phyloP scores from a whole-genome alignment of 1,284 basidiomycete species.

The Trametes sp. region DNA sequence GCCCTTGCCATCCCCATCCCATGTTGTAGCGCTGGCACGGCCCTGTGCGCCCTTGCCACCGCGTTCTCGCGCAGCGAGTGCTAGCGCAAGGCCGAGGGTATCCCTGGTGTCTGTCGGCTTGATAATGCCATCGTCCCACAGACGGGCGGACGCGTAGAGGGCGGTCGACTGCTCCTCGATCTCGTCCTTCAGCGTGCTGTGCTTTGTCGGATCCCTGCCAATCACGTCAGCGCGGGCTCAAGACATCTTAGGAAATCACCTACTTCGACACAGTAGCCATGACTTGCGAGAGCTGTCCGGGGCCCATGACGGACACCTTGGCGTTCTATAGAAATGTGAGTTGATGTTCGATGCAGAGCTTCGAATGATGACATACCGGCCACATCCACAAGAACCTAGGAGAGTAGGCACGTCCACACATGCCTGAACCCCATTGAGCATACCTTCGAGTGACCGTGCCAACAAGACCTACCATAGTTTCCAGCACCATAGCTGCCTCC shows the following conservation, averaged over 20 bases:
- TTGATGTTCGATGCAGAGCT: not conserved
- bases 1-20: constrained; percentile 78
- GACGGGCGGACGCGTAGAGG: constrained; percentile 85
- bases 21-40: constrained; percentile 54
- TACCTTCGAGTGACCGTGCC: not conserved
- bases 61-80: constrained; percentile 66
- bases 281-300: constrained; percentile 89
- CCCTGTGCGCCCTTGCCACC: constrained; percentile 31
- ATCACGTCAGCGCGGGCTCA: not conserved
- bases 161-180: constrained; percentile 91
- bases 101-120: constrained; percentile 91
- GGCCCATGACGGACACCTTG: constrained; percentile 97
- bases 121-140: constrained; percentile 98
- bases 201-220: constrained; percentile 77
- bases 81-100: constrained; percentile 85
- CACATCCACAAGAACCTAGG: constrained; percentile 98
- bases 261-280: constrained; percentile 91
- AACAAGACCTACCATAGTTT: constrained; percentile 77
- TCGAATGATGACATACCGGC: constrained; percentile 70
- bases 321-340: constrained; percentile 66
- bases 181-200: constrained; percentile 74
- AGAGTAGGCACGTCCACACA: constrained; percentile 92
- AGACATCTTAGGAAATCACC: constrained; percentile 14
- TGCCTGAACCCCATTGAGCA: constrained; percentile 54
- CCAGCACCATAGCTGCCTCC: constrained; percentile 96